phyloP scores from a whole-genome alignment of 805 yeast species.

The Ogataea degrootiae region DNA sequence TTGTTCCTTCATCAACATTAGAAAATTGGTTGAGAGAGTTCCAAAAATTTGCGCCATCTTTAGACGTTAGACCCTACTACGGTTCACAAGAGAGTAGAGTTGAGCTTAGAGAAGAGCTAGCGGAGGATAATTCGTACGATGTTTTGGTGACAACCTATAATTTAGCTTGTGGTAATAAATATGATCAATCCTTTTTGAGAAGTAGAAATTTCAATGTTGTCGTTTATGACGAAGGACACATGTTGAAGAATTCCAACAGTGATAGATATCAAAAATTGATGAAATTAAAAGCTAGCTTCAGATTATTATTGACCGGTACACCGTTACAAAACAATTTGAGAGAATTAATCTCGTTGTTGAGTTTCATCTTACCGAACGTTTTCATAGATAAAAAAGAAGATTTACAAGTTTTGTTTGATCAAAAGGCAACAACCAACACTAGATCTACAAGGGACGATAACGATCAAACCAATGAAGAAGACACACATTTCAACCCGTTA shows the following conservation, averaged over 20 bases:
- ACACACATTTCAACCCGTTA: constrained; percentile 64
- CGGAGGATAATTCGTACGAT: constrained; percentile 57
- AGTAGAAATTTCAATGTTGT: constrained; percentile 76
- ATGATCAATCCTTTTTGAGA: constrained; percentile 75
- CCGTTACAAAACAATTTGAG: constrained; percentile 91
- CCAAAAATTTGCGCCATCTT: constrained; percentile 75
- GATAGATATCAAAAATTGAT: constrained; percentile 86
- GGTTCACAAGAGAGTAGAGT: constrained; percentile 84
- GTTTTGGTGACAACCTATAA: constrained; percentile 93
- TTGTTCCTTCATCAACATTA: constrained; percentile 93
- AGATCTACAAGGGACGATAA: constrained; percentile 28
- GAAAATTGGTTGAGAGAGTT: constrained; percentile 98
- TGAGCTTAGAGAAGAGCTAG: constrained; percentile 70
- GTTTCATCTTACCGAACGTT: constrained; percentile 82
- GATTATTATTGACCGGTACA: constrained; percentile 90
- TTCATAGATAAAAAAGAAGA: constrained; percentile 82
- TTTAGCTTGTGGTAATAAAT: constrained; percentile 80
- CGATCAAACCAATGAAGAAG: constrained; percentile 29
- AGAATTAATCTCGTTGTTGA: constrained; percentile 84
- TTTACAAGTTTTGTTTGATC: constrained; percentile 77
- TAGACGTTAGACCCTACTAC: constrained; percentile 87
- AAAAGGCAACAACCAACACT: constrained; percentile 66
- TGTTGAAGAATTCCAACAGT: constrained; percentile 83
- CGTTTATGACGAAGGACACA: constrained; percentile 96
- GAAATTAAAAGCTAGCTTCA: constrained; percentile 77